A percentile compares a stretch with the other conserved stretches of the same genome.
phyloP scores from a whole-genome alignment of 148 eudicot genomes.

The Cornus florida region DNA sequence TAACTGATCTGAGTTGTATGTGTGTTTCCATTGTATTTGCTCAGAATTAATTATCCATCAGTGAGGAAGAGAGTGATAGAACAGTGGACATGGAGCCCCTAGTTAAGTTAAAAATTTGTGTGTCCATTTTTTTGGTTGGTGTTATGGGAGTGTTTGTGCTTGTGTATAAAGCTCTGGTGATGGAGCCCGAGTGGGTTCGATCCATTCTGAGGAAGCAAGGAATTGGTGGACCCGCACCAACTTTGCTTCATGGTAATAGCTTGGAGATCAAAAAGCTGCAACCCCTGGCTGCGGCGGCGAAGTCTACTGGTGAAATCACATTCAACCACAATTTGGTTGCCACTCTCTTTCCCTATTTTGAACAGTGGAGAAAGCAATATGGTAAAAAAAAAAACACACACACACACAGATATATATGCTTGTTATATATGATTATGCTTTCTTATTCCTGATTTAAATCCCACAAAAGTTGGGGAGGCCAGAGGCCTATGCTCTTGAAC shows the following conservation, averaged over 20 bases:
- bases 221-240: background rate
- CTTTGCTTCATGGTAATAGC: background rate
- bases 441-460: too few relatives aligned
- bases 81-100: background rate
- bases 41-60: too few relatives aligned
- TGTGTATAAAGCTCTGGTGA: constrained; percentile 3
- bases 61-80: too few relatives aligned
- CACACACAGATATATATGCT: too few relatives aligned
- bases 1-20: too few relatives aligned
- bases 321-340: constrained; percentile 1
- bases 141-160: background rate
- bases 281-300: background rate
- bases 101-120: background rate
- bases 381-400: too few relatives aligned
- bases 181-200: constrained; percentile 5
- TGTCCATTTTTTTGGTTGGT: background rate
- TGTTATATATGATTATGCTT: too few relatives aligned
- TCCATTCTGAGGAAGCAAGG: constrained; percentile 2
- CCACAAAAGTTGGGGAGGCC: too few relatives aligned
- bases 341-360: constrained; percentile 1
- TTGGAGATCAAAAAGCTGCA: background rate
- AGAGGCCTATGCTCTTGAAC: too few relatives aligned
- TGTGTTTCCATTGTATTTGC: too few relatives aligned
- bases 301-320: background rate
- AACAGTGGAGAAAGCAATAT: background rate